Percentiles rank a stretch among this genome's conserved stretches.
Conservation (phyloP, 73 alveolate genomes). For the Blepharisma japonicum region DNA sequence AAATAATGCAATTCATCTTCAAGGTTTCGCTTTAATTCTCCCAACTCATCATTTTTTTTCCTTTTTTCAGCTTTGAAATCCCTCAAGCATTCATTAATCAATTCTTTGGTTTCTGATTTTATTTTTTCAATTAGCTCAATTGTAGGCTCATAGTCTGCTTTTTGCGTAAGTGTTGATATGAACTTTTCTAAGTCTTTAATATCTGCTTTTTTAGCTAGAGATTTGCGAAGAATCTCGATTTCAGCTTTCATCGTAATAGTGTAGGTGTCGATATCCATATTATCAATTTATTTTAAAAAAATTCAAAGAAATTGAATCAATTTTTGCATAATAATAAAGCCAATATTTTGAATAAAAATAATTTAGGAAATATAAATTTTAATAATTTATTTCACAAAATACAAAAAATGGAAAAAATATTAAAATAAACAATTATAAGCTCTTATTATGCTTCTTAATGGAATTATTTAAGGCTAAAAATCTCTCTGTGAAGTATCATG, state of each 20-base stretch:
- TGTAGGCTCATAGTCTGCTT: conserved; percentile 4
- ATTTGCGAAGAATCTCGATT: background rate
- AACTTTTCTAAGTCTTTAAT: conserved; percentile 2
- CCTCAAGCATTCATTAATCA: background rate
- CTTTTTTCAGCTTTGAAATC: background rate
- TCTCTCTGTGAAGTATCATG: background rate
- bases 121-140: conserved; percentile 14
- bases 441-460: background rate
- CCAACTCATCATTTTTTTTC: background rate
- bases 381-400: no score
- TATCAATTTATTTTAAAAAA: no score
- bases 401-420: no score
- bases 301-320: no score
- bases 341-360: no score
- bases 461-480: background rate
- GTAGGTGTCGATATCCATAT: background rate
- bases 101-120: background rate
- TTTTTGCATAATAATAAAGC: no score
- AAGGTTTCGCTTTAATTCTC: background rate
- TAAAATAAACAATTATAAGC: no score
- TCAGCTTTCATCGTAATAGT: conserved; percentile 7
- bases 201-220: background rate
- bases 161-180: background rate
- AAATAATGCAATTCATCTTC: background rate
- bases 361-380: no score